phyloP scores from a whole-genome alignment of 345 rosid species.

The Brassica rapa region DNA sequence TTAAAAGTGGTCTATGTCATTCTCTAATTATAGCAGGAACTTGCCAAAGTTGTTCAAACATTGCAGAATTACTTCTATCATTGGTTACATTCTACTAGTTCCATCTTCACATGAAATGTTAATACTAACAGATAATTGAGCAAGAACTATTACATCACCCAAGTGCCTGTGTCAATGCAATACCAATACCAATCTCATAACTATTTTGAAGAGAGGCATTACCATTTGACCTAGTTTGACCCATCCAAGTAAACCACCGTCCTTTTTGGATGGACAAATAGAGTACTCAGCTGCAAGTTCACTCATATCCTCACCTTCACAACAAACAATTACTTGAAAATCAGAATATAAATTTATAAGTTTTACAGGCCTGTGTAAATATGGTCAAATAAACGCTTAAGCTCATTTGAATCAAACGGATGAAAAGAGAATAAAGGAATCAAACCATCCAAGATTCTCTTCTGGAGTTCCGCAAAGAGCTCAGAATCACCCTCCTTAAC shows the following conservation, averaged over 20 bases:
- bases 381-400: conserved; percentile 12
- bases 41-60: conserved; percentile 7
- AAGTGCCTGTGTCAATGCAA: conserved; percentile 3
- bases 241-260: conserved; percentile 94
- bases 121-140: not conserved
- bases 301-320: conserved; percentile 84
- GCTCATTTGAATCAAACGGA: not conserved
- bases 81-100: not conserved
- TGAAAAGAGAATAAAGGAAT: conserved; percentile 8
- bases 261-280: conserved; percentile 74
- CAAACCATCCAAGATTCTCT: conserved; percentile 58
- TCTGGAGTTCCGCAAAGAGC: conserved; percentile 62
- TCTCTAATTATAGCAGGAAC: not conserved
- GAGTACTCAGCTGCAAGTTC: conserved; percentile 84
- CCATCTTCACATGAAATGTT: not conserved
- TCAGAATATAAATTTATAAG: not conserved
- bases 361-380: not conserved
- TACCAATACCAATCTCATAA: not conserved
- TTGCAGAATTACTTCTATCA: not conserved
- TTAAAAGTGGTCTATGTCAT: not conserved
- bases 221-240: conserved; percentile 88
- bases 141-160: conserved; percentile 1
- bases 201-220: conserved; percentile 10
- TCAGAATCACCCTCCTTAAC: conserved; percentile 61
- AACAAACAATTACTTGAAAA: conserved; percentile 15